Evolutionary conservation across 106 monocot species (phyloP).

Genomic region (Apostasia shenzhenica): DNA sequence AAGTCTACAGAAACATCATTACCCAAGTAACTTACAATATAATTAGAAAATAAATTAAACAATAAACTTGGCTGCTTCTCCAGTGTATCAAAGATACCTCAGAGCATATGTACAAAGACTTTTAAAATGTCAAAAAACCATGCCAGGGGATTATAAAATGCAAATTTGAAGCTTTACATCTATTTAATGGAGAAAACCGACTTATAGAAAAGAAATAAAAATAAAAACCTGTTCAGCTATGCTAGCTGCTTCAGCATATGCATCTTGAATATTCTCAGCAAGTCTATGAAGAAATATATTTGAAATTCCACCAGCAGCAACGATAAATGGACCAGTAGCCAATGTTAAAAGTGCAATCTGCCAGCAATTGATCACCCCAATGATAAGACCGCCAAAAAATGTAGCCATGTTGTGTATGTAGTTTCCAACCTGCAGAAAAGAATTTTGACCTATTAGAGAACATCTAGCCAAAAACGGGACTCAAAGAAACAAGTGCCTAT

Average conservation of each 20-base stretch:
- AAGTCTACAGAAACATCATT: too few species aligned
- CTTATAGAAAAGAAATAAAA: background rate
- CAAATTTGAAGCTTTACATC: background rate
- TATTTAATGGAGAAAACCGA: background rate
- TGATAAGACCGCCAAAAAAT: constrained; percentile 87
- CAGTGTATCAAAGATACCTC: too few species aligned
- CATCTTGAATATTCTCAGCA: constrained; percentile 99
- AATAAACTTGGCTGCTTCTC: too few species aligned
- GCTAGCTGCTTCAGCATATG: constrained; percentile 97
- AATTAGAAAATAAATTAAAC: too few species aligned
- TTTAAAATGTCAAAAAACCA: too few species aligned
- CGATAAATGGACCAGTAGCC: constrained; percentile 89
- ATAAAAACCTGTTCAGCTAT: constrained; percentile 87
- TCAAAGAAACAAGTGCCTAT: too few species aligned
- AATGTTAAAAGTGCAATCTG: constrained; percentile 95
- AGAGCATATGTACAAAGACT: too few species aligned
- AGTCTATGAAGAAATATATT: constrained; percentile 97
- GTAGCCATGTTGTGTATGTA: constrained; percentile 99
- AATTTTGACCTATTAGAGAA: background rate
- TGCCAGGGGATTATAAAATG: background rate
- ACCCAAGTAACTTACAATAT: too few species aligned
- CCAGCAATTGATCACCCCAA: constrained; percentile 97
- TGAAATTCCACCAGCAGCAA: constrained; percentile 98
- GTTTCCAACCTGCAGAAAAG: constrained; percentile 74
- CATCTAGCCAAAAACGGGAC: background rate